Evolutionary conservation across 306 rosid genomes (phyloP), one percentile per base, ranked within the genome.

Genomic region (Senna siamea): DNA sequence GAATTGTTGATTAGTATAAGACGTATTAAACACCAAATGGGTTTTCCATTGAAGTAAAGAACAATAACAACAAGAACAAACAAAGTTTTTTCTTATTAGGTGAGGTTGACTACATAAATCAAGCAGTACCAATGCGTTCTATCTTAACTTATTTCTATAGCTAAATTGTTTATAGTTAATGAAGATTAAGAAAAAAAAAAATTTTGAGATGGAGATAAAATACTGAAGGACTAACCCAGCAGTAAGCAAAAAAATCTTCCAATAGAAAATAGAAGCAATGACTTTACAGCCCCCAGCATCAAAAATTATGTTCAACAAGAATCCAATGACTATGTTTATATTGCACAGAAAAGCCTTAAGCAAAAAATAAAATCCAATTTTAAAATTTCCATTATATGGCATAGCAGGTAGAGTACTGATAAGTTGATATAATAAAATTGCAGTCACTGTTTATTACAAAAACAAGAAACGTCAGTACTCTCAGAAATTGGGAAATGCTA

Each of bases 401-500:
- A 11, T 23, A 55, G 37, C 22, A 30, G 20, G 18, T 20, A 63
- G 52, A 34, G 58, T 32, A 14, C 59, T 17, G 47, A 58, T 18
- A 17, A 17, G 30, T 61, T 61, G 47, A 61, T 3, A 35, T n/a
- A 46, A 58, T 44, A 76, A 65, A 38, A 26, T 26, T 60, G 48
- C 10, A 64, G 43, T 57, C n/a, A n/a, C 18, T 38, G 40, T 66
- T 59, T 12, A 47, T 50, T 13, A 66, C n/a, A 22, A 26, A 26
- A 26, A 26, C n/a, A n/a, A n/a, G n/a, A n/a, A n/a, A n/a, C n/a
- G n/a, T n/a, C n/a, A n/a, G n/a, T n/a, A n/a, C n/a, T n/a, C n/a
- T n/a, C n/a, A n/a, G n/a, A n/a, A n/a, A n/a, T n/a, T n/a, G n/a
- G n/a, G n/a, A n/a, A n/a, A n/a, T n/a, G n/a, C n/a, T n/a, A n/a